Percentiles rank a stretch among this genome's conserved stretches.
Evolutionary conservation across 2,329 filamentous ascomycete genomes (phyloP).

Genomic region (Cercospora nicotianae): DNA sequence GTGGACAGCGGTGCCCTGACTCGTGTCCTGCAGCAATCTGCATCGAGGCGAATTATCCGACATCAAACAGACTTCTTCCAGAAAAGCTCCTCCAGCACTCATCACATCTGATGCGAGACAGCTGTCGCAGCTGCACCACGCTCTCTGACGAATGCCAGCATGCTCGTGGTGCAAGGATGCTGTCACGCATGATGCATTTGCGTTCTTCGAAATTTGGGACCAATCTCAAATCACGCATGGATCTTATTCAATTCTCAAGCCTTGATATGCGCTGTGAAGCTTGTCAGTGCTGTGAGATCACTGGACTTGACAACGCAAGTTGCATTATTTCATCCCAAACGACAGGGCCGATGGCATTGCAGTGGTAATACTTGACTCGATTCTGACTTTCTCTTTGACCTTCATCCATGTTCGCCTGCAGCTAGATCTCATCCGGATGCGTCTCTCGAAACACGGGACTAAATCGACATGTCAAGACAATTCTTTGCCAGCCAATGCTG

Average conservation of each 20-base stretch:
- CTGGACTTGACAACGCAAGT: background rate
- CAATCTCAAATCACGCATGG: background rate
- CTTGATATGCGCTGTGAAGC: background rate
- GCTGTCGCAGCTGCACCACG: background rate
- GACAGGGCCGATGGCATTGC: background rate
- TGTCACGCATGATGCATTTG: background rate
- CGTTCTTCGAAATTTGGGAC: background rate
- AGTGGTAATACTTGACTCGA: background rate
- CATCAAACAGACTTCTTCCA: conserved; percentile 10
- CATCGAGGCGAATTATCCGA: conserved; percentile 12
- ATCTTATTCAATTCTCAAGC: background rate
- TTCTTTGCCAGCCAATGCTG: background rate
- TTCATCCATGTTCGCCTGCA: background rate
- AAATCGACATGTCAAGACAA: background rate
- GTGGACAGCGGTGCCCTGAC: conserved; percentile 3
- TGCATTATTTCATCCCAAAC: background rate
- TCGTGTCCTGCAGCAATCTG: conserved; percentile 10
- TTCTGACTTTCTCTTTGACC: background rate
- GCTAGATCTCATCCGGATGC: background rate
- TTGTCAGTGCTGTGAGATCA: background rate
- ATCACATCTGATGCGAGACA: conserved; percentile 6
- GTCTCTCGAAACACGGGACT: background rate
- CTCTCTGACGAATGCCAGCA: background rate
- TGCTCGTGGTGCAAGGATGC: background rate
- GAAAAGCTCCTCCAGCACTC: background rate